A percentile compares a stretch with the other conserved stretches of the same genome.
Evolutionary conservation across 176 grass and related monocot genomes (phyloP).

Genomic region (Avena sativa): DNA sequence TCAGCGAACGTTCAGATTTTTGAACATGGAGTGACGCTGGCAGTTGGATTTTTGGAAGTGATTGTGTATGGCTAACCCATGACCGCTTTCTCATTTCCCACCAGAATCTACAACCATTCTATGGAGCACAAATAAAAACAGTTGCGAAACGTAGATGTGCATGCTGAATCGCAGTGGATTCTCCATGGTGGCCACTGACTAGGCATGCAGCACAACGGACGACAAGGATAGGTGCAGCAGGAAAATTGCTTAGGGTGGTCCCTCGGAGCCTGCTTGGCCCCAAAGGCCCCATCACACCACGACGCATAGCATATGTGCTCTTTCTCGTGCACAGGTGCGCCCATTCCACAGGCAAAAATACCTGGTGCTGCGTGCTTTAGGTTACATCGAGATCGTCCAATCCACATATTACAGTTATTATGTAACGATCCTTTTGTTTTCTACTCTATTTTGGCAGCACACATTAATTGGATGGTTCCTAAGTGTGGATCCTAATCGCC

Average conservation of each 20-base stretch:
- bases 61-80: no score
- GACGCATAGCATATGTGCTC: not conserved
- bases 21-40: no score
- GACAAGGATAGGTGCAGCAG: not conserved
- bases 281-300: conserved; percentile 15
- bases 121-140: not conserved
- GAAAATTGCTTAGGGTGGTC: conserved; percentile 23
- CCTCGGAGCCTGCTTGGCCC: conserved; percentile 1
- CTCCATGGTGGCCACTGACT: conserved; percentile 47
- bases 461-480: not conserved
- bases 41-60: no score
- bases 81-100: no score
- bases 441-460: not conserved
- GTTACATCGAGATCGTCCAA: not conserved
- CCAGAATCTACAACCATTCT: not conserved
- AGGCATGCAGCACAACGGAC: not conserved
- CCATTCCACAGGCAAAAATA: not conserved
- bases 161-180: conserved; percentile 34
- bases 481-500: not conserved
- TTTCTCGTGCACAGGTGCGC: not conserved
- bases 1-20: no score
- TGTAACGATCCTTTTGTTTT: not conserved
- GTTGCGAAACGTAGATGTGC: conserved; percentile 15
- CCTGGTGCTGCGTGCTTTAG: not conserved
- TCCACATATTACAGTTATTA: not conserved